Evolutionary conservation across 306 rosid genomes (phyloP), one percentile per base, ranked within the genome.

Genomic region (Cyclanthera cordifolia): DNA sequence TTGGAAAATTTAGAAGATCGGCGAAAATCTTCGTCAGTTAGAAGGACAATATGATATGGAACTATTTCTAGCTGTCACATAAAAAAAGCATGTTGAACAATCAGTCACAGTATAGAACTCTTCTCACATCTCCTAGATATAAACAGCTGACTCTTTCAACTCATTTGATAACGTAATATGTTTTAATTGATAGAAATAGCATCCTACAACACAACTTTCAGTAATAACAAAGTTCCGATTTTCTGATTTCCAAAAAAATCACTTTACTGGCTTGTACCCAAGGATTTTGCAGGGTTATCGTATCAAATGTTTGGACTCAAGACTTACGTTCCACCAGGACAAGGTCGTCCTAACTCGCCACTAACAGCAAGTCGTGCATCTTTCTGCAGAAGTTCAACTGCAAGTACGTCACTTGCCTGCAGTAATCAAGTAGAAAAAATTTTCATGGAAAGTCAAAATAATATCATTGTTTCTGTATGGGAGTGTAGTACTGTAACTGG

Each of bases 341-440:
- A 84, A 23, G 92, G 81, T 81, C 85, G 85, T 81, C 96, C 97
- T 34, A 73, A 64, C 77, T 87, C 92, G 73, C 97, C 97, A 66
- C 76, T 79, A 60, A 88, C 90, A 71, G 95, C 79, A 60, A 89
- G 96, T 59, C 92, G 84, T 55, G 97, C 92, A 79, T 92, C 96
- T 76, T 92, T 92, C 84, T 89, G 97, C 68, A 92, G 74, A 80
- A 92, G 95, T 87, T 92, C 97, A 28, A 92, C 95, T 9, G 97
- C 95, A 69, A 92, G 97, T 70, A 89, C 95, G 70, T 92, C 97
- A 76, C 96, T 92, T 71, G 96, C 96, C 97, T 92, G 79, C 70
- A 81, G 64, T 69, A 21, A 51, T 37, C 74, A 85, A 75, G 16
- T 32, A 2, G 16, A 52, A 34, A 1, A 10, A 11, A 30, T 8